Evolutionary conservation across 2,329 filamentous ascomycete genomes (phyloP).

Genomic region (Xylariomycetidae sp.): DNA sequence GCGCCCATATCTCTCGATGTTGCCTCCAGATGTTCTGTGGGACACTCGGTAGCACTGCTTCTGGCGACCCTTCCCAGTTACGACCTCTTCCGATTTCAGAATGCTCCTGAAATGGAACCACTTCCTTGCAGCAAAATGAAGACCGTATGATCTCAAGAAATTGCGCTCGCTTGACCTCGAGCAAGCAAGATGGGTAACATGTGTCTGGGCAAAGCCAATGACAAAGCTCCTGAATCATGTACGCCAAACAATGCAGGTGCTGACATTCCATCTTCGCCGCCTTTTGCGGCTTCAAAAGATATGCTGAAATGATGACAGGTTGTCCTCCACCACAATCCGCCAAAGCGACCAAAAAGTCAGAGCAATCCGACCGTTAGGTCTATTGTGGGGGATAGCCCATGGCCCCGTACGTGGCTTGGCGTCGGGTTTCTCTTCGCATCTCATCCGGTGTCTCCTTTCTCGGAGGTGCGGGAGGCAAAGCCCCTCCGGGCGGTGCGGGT

Average conservation of each 20-base stretch:
- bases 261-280: conserved; percentile 2
- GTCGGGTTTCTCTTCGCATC: conserved; percentile 42
- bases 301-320: conserved; percentile 5
- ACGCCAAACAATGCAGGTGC: conserved; percentile 5
- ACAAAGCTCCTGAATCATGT: conserved; percentile 2
- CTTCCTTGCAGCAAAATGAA: no score
- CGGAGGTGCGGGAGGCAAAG: conserved; percentile 54
- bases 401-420: conserved; percentile 40
- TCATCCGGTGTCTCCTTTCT: conserved; percentile 52
- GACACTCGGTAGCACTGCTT: no score
- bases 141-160: not conserved
- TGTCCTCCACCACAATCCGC: no score
- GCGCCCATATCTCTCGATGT: no score
- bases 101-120: no score
- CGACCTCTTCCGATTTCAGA: no score
- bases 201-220: not conserved
- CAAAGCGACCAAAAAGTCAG: no score
- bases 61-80: no score
- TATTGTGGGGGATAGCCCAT: conserved; percentile 29
- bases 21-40: no score
- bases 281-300: conserved; percentile 2
- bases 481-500: conserved; percentile 51
- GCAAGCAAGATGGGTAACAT: not conserved
- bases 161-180: not conserved
- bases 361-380: no score